Evolutionary conservation across 768 basidiomycete species (phyloP).

Genomic region (Pleurotus pulmonarius): DNA sequence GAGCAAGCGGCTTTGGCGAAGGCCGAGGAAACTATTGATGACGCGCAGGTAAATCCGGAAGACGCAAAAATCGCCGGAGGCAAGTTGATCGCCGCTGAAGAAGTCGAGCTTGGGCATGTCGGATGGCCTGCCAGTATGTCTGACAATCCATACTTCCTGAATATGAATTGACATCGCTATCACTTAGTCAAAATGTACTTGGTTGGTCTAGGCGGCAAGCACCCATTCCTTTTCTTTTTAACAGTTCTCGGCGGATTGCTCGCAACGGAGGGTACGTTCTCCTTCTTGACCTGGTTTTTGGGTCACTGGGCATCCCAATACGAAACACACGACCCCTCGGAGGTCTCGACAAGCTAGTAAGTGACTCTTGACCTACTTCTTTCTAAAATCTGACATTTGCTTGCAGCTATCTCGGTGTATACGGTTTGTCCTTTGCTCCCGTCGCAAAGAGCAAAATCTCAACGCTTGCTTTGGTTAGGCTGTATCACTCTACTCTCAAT

Average conservation of each 20-base stretch:
- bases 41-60: constrained; percentile 10
- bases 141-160: no score
- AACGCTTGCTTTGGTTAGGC: not conserved
- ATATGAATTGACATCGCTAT: not conserved
- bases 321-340: constrained; percentile 13
- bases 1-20: constrained; percentile 30
- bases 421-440: no score
- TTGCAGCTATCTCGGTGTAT: not conserved
- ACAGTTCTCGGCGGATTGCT: constrained; percentile 12
- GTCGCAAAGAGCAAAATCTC: no score
- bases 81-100: constrained; percentile 48
- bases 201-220: constrained; percentile 17
- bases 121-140: constrained; percentile 24
- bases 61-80: constrained; percentile 27
- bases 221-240: constrained; percentile 17
- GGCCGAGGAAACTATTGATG: constrained; percentile 15
- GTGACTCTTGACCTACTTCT: constrained; percentile 18
- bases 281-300: constrained; percentile 20
- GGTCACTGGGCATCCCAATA: constrained; percentile 21
- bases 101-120: constrained; percentile 44
- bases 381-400: not conserved
- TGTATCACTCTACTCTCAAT: constrained; percentile 17
- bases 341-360: constrained; percentile 14
- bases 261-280: constrained; percentile 10
- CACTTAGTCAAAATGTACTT: constrained; percentile 22